A percentile compares a stretch with the other conserved stretches of the same genome.
Evolutionary conservation across 2,329 filamentous ascomycete genomes (phyloP).

Genomic region (Spiromastix sp.): DNA sequence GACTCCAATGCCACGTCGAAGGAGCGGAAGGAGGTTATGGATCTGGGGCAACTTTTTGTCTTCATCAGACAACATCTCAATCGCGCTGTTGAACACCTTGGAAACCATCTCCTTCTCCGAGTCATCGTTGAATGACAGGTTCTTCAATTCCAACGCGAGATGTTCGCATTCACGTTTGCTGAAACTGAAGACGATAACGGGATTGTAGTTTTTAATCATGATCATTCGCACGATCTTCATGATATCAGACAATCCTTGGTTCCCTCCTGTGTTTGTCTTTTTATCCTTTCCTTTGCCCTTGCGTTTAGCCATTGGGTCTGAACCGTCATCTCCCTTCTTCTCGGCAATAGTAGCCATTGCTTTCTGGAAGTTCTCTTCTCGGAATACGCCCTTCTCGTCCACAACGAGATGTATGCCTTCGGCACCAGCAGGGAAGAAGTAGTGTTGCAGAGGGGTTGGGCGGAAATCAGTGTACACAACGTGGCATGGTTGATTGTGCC

Average conservation of each 20-base stretch:
- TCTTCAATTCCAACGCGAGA: conserved; percentile 76
- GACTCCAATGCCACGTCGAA: conserved; percentile 88
- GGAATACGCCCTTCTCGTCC: conserved; percentile 91
- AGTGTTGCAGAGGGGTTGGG: conserved; percentile 91
- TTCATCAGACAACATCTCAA: conserved; percentile 84
- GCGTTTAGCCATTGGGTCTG: conserved; percentile 65
- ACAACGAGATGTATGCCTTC: conserved; percentile 91
- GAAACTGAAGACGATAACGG: conserved; percentile 98
- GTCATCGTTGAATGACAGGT: conserved; percentile 88
- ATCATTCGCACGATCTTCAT: conserved; percentile 99
- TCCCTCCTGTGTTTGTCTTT: conserved; percentile 73
- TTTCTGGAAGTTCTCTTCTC: conserved; percentile 94
- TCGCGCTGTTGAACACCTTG: conserved; percentile 88
- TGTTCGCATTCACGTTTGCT: conserved; percentile 95
- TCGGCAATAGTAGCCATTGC: conserved; percentile 86
- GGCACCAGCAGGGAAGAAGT: conserved; percentile 89
- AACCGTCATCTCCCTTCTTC: conserved; percentile 74
- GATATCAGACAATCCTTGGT: conserved; percentile 66
- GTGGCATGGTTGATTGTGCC: conserved; percentile 93
- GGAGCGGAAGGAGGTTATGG: conserved; percentile 73
- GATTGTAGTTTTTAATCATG: conserved; percentile 93
- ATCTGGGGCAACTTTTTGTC: conserved; percentile 87
- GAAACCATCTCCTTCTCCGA: conserved; percentile 90
- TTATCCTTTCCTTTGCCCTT: conserved; percentile 89
- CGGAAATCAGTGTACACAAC: conserved; percentile 98